phyloP scores from a whole-genome alignment of 495 filamentous ascomycete species.

The Aspergillus coremiiformis region DNA sequence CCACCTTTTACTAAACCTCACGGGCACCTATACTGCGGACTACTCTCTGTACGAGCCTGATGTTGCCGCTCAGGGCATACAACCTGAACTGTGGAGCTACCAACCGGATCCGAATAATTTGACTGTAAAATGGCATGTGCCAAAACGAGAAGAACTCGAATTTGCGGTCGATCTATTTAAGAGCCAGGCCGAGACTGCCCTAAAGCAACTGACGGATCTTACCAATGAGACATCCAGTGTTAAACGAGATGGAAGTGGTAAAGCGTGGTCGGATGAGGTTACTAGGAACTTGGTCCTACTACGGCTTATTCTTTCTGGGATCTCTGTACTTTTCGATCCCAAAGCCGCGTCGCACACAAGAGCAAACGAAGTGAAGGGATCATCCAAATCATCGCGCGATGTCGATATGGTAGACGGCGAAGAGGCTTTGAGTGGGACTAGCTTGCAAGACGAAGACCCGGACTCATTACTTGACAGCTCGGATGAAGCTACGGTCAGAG shows the following conservation, averaged over 20 bases:
- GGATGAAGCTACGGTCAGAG: slow-evolving; percentile 75
- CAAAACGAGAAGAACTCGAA: slow-evolving; percentile 66
- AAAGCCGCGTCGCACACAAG: slow-evolving; percentile 50
- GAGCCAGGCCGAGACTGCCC: slow-evolving; percentile 61
- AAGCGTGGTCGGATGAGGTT: slow-evolving; percentile 97
- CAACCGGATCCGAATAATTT: slow-evolving; percentile 61
- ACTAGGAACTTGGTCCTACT: slow-evolving; percentile 81
- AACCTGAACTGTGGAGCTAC: slow-evolving; percentile 73
- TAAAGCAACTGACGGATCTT: slow-evolving; percentile 62
- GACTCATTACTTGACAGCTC: slow-evolving; percentile 58
- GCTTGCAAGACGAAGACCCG: slow-evolving; percentile 50
- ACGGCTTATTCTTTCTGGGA: slow-evolving; percentile 76
- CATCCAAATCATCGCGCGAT: slow-evolving; percentile 25
- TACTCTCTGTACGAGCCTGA: slow-evolving; percentile 74
- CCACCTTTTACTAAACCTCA: slow-evolving; percentile 95
- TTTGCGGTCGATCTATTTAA: slow-evolving; percentile 87
- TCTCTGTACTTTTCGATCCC: slow-evolving; percentile 81
- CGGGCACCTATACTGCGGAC: slow-evolving; percentile 86
- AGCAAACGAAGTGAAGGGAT: slow-evolving; percentile 15
- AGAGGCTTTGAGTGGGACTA: slow-evolving; percentile 24
- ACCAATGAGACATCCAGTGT: slow-evolving; percentile 76
- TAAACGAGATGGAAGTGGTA: slow-evolving; percentile 88
- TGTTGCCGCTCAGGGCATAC: slow-evolving; percentile 47
- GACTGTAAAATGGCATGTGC: slow-evolving; percentile 85
- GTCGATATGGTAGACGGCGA: slow-evolving; percentile 35